Evolutionary conservation across 306 rosid species (phyloP).

Genomic region (Dryas drummondii): DNA sequence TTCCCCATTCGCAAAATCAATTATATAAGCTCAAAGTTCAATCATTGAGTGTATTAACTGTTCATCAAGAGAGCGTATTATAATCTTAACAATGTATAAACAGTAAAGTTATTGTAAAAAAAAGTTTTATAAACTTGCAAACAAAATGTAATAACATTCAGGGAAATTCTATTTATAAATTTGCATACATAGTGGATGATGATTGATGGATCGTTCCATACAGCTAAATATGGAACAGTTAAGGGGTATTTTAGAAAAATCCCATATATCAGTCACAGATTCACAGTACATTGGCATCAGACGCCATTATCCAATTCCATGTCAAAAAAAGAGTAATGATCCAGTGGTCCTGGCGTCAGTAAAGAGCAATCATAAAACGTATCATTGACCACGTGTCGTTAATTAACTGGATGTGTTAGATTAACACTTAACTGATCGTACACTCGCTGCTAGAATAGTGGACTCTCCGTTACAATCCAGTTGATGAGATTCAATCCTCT

Average conservation of each 20-base stretch:
- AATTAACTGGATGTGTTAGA: background rate
- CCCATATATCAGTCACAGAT: background rate
- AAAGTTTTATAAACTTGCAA: too few relatives aligned
- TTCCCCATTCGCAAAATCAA: constrained; percentile 1
- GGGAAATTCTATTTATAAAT: too few relatives aligned
- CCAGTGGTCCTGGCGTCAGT: background rate
- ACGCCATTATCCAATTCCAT: too few relatives aligned
- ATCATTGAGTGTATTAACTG: too few relatives aligned
- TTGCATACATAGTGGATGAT: too few relatives aligned
- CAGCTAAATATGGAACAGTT: background rate
- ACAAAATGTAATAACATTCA: too few relatives aligned
- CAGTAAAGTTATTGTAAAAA: too few relatives aligned
- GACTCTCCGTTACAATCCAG: constrained; percentile 3
- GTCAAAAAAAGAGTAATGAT: too few relatives aligned
- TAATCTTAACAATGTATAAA: too few relatives aligned
- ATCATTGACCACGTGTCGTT: background rate
- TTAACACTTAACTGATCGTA: background rate
- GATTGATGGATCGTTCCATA: too few relatives aligned
- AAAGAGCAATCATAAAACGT: too few relatives aligned
- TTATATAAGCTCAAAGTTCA: background rate
- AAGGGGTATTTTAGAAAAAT: background rate
- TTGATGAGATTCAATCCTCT: background rate
- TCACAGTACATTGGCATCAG: background rate
- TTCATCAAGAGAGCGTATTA: too few relatives aligned
- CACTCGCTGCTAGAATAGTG: constrained; percentile 1